Base-by-base conservation (phyloP, 345 rosid species). In the Gossypioides kirkii region DNA sequence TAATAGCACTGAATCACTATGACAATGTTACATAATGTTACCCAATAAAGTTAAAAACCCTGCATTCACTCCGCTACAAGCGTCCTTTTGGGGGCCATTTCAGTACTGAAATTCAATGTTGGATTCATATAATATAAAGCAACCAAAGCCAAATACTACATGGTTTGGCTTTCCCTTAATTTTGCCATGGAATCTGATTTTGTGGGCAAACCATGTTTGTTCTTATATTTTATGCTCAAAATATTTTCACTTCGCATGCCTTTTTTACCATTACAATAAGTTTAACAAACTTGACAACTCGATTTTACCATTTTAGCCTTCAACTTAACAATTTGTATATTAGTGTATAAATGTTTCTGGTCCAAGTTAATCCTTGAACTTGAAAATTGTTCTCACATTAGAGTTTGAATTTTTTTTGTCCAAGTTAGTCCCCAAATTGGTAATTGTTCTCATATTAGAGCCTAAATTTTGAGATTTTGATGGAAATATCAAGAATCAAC, bases 61-160 rank as follows among this genome's bases (percentile, higher is more conserved):
- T 38, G 14, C 71, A 46, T 67, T 25, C 56, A 25, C 56, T 47
- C 71, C 41, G 38, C 70, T 14, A 23, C 70, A 66, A 66, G 55
- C 41, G 70, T 23, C 70, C 49, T 23, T 42, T 45, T 32, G 38
- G 38, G 41, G 70, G 41, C 32, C 69, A 20, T 43, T 11, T 32
- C 42, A 26, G 28, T 26, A 28, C 26, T 26, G 63, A 59, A 59
- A 38, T 59, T 59, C 17, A 59, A 12, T 6, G 18, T 13, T 59
- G 63, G 41, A 26, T 9, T 2, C 16, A 22, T 60, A 60, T 28
- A 60, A 26, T 26, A 12, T 59, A 32, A 1, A 13, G 23, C n/a
- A 59, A 59, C 12, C n/a, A 25, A 8, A 26, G 43, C 38, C 9
- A 23, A 56, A 25, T 58, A 20, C 25, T 53, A 59, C 41, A 13